phyloP scores from a whole-genome alignment of 208 protist species.

The Trypanosoma rangeli region DNA sequence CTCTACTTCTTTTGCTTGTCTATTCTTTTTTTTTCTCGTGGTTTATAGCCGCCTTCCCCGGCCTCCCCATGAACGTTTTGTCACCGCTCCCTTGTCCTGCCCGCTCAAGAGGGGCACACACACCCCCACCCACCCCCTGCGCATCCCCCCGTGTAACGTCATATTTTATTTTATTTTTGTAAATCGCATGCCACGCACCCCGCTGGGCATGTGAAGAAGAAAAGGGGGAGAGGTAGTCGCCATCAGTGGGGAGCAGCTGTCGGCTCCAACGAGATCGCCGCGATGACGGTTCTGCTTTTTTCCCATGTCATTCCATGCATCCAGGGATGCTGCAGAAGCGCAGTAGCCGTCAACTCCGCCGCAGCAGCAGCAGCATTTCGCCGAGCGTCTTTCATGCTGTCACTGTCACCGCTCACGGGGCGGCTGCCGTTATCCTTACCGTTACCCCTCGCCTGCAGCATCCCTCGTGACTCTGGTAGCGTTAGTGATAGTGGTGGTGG shows the following conservation, averaged over 20 bases:
- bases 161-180: slow-evolving; percentile 1
- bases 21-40: slow-evolving; percentile 5
- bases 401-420: not conserved
- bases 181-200: no score
- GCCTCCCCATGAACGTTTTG: not conserved
- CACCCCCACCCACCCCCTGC: no score
- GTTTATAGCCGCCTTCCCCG: not conserved
- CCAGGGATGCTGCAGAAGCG: slow-evolving; percentile 24
- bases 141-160: no score
- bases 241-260: not conserved
- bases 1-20: not conserved
- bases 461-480: not conserved
- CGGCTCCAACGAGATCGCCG: slow-evolving; percentile 10
- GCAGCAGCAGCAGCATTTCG: not conserved
- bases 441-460: not conserved
- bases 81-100: not conserved
- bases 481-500: not conserved
- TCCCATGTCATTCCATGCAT: slow-evolving; percentile 24
- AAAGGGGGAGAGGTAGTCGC: no score
- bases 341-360: slow-evolving; percentile 6
- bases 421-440: not conserved
- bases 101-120: no score
- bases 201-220: no score
- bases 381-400: not conserved
- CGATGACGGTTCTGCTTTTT: slow-evolving; percentile 14